Evolutionary conservation across 805 yeast genomes (phyloP).

Genomic region (Lachancea dasiensis): DNA sequence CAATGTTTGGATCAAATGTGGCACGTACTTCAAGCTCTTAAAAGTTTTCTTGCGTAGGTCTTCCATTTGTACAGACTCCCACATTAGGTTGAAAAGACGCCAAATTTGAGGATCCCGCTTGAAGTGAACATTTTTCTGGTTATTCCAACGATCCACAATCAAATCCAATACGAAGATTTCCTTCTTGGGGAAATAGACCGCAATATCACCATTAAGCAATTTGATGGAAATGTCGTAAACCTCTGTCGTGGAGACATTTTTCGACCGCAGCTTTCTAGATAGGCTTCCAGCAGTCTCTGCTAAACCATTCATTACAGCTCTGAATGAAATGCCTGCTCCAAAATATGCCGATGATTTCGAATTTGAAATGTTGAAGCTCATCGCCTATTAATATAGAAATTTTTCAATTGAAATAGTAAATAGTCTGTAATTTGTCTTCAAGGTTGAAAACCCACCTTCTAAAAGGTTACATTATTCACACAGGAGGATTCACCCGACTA

Average conservation of each 20-base stretch:
- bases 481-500: no score
- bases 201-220: conserved; percentile 32
- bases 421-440: no score
- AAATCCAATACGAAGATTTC: conserved; percentile 52
- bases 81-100: conserved; percentile 41
- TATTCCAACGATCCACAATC: conserved; percentile 54
- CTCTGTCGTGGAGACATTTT: conserved; percentile 38
- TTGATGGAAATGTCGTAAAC: conserved; percentile 34
- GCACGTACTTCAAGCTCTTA: conserved; percentile 38
- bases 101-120: conserved; percentile 42
- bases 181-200: conserved; percentile 48
- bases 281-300: conserved; percentile 27
- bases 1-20: conserved; percentile 19
- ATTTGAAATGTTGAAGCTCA: neutral
- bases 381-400: conserved; percentile 3
- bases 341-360: neutral
- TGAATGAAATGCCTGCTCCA: no score
- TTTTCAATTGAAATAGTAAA: neutral
- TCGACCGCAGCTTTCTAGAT: conserved; percentile 54
- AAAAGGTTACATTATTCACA: no score
- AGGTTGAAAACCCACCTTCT: no score
- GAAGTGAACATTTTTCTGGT: conserved; percentile 38
- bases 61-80: conserved; percentile 32
- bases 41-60: conserved; percentile 37
- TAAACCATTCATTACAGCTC: neutral